Conservation (phyloP, 2,329 filamentous ascomycete genomes). For the Epichloe amarillans region DNA sequence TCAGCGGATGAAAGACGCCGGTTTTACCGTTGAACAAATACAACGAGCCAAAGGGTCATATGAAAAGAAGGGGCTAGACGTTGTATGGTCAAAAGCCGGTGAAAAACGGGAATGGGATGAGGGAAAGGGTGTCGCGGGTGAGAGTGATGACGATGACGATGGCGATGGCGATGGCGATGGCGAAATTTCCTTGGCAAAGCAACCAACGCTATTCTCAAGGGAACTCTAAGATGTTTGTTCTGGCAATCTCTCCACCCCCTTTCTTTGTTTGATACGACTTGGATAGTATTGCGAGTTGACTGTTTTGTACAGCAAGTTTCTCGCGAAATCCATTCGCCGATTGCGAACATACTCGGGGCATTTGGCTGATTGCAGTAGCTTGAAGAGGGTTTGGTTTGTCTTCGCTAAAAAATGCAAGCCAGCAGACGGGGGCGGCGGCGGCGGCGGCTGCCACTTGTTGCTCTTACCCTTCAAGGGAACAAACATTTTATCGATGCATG, state of each 20-base stretch:
- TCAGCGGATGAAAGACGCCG: slow-evolving; percentile 61
- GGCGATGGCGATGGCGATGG: not conserved
- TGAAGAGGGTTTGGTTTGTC: not conserved
- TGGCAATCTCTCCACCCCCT: not conserved
- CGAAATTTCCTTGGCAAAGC: not conserved
- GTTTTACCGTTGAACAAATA: slow-evolving; percentile 65
- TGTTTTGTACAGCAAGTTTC: not conserved
- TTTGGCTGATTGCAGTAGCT: not conserved
- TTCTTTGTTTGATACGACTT: not conserved
- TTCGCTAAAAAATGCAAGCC: not conserved
- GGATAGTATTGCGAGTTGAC: not conserved
- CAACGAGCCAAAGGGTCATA: slow-evolving; percentile 43
- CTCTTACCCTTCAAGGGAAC: not conserved
- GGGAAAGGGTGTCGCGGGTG: slow-evolving; percentile 28
- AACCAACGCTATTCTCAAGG: slow-evolving; percentile 7
- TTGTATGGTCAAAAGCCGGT: slow-evolving; percentile 58
- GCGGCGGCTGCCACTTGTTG: not conserved
- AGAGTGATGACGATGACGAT: slow-evolving; percentile 2
- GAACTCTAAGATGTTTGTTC: slow-evolving; percentile 1
- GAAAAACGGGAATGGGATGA: slow-evolving; percentile 50
- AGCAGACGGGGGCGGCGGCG: no score
- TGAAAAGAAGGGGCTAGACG: slow-evolving; percentile 44
- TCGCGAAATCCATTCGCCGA: not conserved
- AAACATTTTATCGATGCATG: not conserved
- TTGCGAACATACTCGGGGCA: not conserved